Base-by-base conservation (phyloP, 306 rosid genomes). In the Cicer chorassanicum region DNA sequence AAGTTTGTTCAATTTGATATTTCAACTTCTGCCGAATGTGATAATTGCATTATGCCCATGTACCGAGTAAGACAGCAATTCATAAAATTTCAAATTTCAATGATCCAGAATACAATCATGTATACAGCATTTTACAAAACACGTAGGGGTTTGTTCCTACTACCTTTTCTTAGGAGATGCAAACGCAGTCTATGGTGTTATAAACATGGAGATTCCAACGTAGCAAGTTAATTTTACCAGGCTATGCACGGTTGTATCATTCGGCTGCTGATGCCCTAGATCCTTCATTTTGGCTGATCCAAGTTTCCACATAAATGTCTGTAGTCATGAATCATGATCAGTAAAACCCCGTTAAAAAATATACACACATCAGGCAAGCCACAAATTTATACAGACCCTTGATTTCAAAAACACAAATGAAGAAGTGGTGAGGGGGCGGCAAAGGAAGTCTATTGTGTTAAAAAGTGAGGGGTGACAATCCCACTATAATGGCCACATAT, bases 111-210 rank as follows among this genome's bases (percentile, higher is more conserved):
- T 41, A 53, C 44, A 51, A 65, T 18, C 42, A 73, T 14, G 80
- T 40, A 14, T 29, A 68, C 75, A 72, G 8, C 40, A 78, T 59
- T 69, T 67, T 65, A 79, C 80, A 80, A 50, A 59, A 44, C 65
- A 14, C 4, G 55, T 9, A 46, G 1, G 6, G 5, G 2, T 38
- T 16, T 29, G 50, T 24, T 15, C 46, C 63, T 44, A 15, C 45
- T 12, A 63, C 56, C 64, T 64, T 69, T 39, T 46, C 50, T 73
- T 12, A 78, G 69, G 39, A 34, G 42, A 62, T 67, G 54, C 49
- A 59, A 57, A 48, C 57, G 72, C 42, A 62, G 16, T 67, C 57
- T 62, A 15, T 18, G 72, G 74, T 83, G 46, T 57, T 75, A 59
- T 67, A 48, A 70, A 62, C 77, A 68, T 55, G 24, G 41, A 83